Evolutionary conservation across 768 basidiomycete species (phyloP), one percentile per base, ranked within the genome.

Genomic region (Baorangia bicolor): DNA sequence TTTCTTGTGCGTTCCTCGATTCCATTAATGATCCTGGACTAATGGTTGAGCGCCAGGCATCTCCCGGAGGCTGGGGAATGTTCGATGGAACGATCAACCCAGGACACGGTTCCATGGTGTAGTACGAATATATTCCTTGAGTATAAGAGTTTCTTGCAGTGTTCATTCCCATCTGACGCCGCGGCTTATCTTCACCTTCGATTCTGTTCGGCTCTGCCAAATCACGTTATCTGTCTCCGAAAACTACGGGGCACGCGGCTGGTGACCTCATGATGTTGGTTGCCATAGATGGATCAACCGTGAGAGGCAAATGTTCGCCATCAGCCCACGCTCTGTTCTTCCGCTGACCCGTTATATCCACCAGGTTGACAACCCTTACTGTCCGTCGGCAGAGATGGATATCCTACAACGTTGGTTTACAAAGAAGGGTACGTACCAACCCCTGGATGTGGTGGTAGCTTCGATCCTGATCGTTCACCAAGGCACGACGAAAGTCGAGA

Each of bases 321-420:
- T 39, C 14, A 35, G 34, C 55, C 52, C 43, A 45, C 43, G 9
- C n/a, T 23, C 37, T 14, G n/a, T 12, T 35, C 30, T 35, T 27
- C 40, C n/a, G 23, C 27, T 13, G 31, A 27, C 18, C 3, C 13
- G n/a, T 38, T 20, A 6, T 18, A 28, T 43, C 35, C 10, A 30
- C 43, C 37, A 10, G 30, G 41, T 25, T 9, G 10, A 25, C 41
- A 27, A 16, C 25, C 23, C 41, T 25, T 4, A 18, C 23, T 18
- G 41, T 25, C 41, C 2, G 38, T 51, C 4, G 13, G 28, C 18
- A 38, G 33, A n/a, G 49, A 60, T 61, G 59, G 18, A 25, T n/a
- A n/a, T 37, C 11, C 12, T 48, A 9, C 51, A 37, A 20, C 14
- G 31, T 10, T 28, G 31, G 18, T 51, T 34, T 31, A 7, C 50